Base-by-base conservation (phyloP, 805 yeast genomes). In the Candida chilensis region DNA sequence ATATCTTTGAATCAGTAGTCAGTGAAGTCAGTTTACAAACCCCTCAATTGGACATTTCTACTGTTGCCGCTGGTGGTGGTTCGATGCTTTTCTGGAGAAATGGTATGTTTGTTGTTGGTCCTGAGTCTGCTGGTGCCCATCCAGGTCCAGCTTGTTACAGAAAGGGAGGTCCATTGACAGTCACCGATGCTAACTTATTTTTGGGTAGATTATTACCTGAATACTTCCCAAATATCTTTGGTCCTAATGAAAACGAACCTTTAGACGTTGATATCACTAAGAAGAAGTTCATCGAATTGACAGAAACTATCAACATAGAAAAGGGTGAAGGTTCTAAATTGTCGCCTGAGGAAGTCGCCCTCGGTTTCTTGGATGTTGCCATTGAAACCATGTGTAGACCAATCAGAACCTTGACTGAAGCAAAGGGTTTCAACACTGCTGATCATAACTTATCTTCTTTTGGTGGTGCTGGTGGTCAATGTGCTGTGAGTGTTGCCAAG, bases 401-500 rank as follows among this genome's bases (percentile, higher is more conserved):
- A 2, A 82, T 86, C 32, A 66, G 95, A 35, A 77, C 81, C 25
- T 57, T 86, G 31, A 85, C 95, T 0, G 95, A 85, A 48, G 84
- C 90, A 2, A 83, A 77, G 45, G 95, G 95, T 4, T 74, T 76
- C 45, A 64, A 71, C 25, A 65, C 75, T 1, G 50, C 80, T 7
- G 59, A 68, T 8, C 95, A 86, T 49, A 58, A 79, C 34, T 56
- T 86, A 36, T 94, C 87, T 2, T 70, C 90, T 3, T 86, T 86
- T 55, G 95, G 95, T 28, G 95, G 95, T 29, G 94, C 94, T 17
- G 95, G 95, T 32, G 95, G 95, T 6, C 95, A 86, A 54, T 88
- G 83, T 52, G 88, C 92, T 2, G 77, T 72, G 29, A 76, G 82
- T 7, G 76, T 86, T 20, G 94, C 94, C 1, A 64, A 71, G 34